Percentiles rank a stretch among this genome's conserved stretches.
These are phyloP conservation scores for Amphibolis antarctica DNA, from an alignment of 106 monocot species.

Conservation along the genomic window DNA sequence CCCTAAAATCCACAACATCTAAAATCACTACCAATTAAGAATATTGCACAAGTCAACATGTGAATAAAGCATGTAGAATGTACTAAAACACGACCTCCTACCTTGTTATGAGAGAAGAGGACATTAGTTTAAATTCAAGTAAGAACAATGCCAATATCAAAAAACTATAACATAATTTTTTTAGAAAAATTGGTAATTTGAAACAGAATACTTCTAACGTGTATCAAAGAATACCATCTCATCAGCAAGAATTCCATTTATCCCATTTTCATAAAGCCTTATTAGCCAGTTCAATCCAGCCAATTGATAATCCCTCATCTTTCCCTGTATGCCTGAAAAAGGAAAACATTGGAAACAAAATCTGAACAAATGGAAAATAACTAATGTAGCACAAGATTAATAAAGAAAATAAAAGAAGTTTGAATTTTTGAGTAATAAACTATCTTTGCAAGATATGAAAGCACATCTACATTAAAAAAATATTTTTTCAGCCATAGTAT, in stretches of 20 bases:
- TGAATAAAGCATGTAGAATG: neutral
- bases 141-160: neutral
- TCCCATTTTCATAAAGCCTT: slow-evolving; percentile 82
- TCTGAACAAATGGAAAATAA: neutral
- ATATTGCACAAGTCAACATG: neutral
- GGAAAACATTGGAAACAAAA: neutral
- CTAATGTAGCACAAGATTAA: no score
- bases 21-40: slow-evolving; percentile 2
- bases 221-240: slow-evolving; percentile 61
- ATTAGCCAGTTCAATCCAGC: slow-evolving; percentile 94
- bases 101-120: no score
- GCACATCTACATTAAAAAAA: no score
- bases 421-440: no score
- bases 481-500: no score
- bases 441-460: no score
- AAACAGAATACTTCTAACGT: neutral
- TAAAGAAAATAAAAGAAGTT: no score
- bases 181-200: neutral
- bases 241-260: slow-evolving; percentile 99
- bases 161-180: neutral
- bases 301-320: slow-evolving; percentile 76
- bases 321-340: slow-evolving; percentile 64
- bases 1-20: slow-evolving; percentile 29
- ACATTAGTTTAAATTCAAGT: no score
- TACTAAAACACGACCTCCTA: neutral